Conservation (phyloP, 345 rosid genomes). For the Camelina sativa region DNA sequence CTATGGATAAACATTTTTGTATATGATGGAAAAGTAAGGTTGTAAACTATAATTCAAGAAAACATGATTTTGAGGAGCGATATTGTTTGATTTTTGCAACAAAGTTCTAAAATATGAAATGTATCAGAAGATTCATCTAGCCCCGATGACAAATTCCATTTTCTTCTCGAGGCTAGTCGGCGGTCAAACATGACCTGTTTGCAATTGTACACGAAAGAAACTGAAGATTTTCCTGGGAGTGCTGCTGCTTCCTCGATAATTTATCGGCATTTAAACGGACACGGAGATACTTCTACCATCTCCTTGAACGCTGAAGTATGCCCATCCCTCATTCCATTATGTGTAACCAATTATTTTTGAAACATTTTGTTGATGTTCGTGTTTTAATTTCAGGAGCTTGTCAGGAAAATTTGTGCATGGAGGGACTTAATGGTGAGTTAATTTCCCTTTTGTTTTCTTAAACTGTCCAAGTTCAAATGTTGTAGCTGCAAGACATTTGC, state of each 20-base stretch:
- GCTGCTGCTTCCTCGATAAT: slow-evolving; percentile 80
- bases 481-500: background rate
- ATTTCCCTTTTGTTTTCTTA: background rate
- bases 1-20: background rate
- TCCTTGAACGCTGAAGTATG: slow-evolving; percentile 64
- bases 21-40: background rate
- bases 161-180: slow-evolving; percentile 84
- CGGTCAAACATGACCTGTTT: slow-evolving; percentile 83
- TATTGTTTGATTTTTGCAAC: slow-evolving; percentile 37
- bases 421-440: slow-evolving; percentile 89
- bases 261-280: slow-evolving; percentile 67
- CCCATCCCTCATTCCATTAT: slow-evolving; percentile 1
- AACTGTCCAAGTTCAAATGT: background rate
- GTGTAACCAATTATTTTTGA: background rate
- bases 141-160: slow-evolving; percentile 63
- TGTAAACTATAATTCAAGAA: background rate
- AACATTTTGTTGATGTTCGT: slow-evolving; percentile 18
- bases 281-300: slow-evolving; percentile 50
- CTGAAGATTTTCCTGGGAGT: slow-evolving; percentile 78
- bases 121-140: slow-evolving; percentile 73
- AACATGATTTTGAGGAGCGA: slow-evolving; percentile 13
- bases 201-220: slow-evolving; percentile 79
- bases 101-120: slow-evolving; percentile 52
- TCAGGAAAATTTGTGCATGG: slow-evolving; percentile 86
- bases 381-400: slow-evolving; percentile 69